phyloP scores from a whole-genome alignment of 306 rosid species.

The Prunus padus region DNA sequence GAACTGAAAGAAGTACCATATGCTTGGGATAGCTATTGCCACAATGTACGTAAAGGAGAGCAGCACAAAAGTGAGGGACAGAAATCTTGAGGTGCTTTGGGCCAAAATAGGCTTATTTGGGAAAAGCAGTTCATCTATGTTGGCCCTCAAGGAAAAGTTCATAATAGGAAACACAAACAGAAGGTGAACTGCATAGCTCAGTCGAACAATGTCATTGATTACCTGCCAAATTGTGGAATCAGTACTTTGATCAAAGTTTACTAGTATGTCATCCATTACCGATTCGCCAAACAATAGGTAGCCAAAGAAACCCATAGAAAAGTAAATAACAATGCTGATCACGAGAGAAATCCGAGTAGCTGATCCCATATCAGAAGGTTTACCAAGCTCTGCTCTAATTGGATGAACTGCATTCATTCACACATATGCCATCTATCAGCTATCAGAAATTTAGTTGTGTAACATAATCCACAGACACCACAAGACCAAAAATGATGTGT shows the following conservation, averaged over 20 bases:
- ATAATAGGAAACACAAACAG: slow-evolving; percentile 56
- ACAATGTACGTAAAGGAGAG: slow-evolving; percentile 32
- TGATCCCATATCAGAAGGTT: slow-evolving; percentile 37
- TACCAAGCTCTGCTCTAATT: slow-evolving; percentile 56
- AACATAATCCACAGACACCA: neutral
- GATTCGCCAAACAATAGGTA: slow-evolving; percentile 61
- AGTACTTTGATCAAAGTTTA: slow-evolving; percentile 54
- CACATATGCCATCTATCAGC: slow-evolving; percentile 2
- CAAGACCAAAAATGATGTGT: neutral
- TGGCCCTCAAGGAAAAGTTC: slow-evolving; percentile 47
- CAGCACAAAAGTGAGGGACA: slow-evolving; percentile 37
- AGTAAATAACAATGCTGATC: slow-evolving; percentile 44
- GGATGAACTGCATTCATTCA: slow-evolving; percentile 59
- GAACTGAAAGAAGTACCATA: slow-evolving; percentile 60
- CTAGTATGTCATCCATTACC: slow-evolving; percentile 45
- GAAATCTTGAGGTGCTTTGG: slow-evolving; percentile 42
- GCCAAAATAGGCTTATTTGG: slow-evolving; percentile 30
- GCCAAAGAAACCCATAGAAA: slow-evolving; percentile 56
- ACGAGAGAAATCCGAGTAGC: slow-evolving; percentile 39
- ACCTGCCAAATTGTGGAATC: slow-evolving; percentile 24
- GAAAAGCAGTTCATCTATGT: slow-evolving; percentile 52
- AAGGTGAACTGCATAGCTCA: slow-evolving; percentile 60
- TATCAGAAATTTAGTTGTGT: neutral
- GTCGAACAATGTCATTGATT: slow-evolving; percentile 43
- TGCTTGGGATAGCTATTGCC: slow-evolving; percentile 58